phyloP scores from a whole-genome alignment of 768 basidiomycete species.

The Vararia minispora region DNA sequence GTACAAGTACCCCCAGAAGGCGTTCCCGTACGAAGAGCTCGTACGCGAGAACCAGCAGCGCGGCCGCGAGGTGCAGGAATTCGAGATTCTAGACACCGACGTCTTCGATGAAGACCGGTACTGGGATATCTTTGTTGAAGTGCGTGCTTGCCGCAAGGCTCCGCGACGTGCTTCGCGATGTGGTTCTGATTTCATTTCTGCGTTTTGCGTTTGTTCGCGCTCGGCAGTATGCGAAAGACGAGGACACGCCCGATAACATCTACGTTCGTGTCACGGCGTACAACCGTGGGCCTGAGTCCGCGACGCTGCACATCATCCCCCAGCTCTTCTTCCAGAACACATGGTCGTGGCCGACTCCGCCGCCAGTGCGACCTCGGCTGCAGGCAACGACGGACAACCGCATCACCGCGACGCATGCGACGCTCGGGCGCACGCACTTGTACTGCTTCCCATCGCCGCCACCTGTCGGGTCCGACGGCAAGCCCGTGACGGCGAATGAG shows the following conservation, averaged over 20 bases:
- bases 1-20: slow-evolving; percentile 95
- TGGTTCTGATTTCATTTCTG: slow-evolving; percentile 5
- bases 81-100: slow-evolving; percentile 88
- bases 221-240: slow-evolving; percentile 90
- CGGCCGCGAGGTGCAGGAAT: slow-evolving; percentile 80
- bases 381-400: slow-evolving; percentile 44
- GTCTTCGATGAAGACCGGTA: slow-evolving; percentile 87
- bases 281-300: slow-evolving; percentile 92
- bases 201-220: slow-evolving; percentile 3
- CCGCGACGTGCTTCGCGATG: no score
- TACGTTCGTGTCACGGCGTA: slow-evolving; percentile 94
- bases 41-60: slow-evolving; percentile 77
- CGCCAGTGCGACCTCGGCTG: slow-evolving; percentile 55
- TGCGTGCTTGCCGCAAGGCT: slow-evolving; percentile 27
- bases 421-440: slow-evolving; percentile 65
- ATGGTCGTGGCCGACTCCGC: slow-evolving; percentile 85
- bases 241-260: slow-evolving; percentile 76
- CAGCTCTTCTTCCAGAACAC: slow-evolving; percentile 98
- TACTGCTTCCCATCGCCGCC: slow-evolving; percentile 91
- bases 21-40: slow-evolving; percentile 90
- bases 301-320: slow-evolving; percentile 88
- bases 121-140: slow-evolving; percentile 99
- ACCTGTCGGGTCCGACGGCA: slow-evolving; percentile 66
- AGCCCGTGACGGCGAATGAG: slow-evolving; percentile 31
- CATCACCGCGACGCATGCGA: slow-evolving; percentile 63